Base-by-base conservation (phyloP, 2,329 filamentous ascomycete species). In the Uncinocarpus reesii region DNA sequence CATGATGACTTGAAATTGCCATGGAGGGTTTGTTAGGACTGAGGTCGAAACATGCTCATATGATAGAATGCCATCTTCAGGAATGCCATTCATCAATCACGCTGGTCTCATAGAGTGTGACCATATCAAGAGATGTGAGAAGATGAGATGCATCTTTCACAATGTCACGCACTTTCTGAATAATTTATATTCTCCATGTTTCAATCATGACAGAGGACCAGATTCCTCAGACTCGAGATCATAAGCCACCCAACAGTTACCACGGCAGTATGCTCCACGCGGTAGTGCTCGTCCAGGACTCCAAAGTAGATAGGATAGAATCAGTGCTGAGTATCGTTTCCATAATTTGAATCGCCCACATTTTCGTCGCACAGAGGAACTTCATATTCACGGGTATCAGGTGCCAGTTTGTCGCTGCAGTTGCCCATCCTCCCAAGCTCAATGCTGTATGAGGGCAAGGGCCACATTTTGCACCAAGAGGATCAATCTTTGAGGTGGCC, bases 231-330 rank as follows among this genome's bases (percentile, higher is more conserved):
- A 15, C 18, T 42, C 32, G 21, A 52, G 40, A 28, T 52, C 50
- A 46, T 49, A 32, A 15, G 50, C 50, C 49, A 49, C 50, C 50
- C 49, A 21, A 52, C 42, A 24, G 50, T 49, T 7, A 34, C 47
- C 47, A 31, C 43, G 20, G 42, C 46, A n/a, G n/a, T 52, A 42
- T 52, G 47, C 47, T 49, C 50, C 20, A 49, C 23, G 29, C 37
- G 20, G 34, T 52, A 45, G 43, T 46, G 47, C 23, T 44, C n/a
- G 20, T 43, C 29, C 16, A 48, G 31, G 4, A 51, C 21, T 13
- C 42, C 48, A 15, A 52, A 15, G 28, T 13, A 42, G 26, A 52
- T 43, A 32, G 50, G 47, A 47, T 49, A 49, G 26, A 31, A 49
- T 37, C 18, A 4, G 35, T 21, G 35, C 35, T 13, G 35, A 37